Base-by-base conservation (phyloP, 139 green algal genomes). In the Auxenochlorella protothecoides region DNA sequence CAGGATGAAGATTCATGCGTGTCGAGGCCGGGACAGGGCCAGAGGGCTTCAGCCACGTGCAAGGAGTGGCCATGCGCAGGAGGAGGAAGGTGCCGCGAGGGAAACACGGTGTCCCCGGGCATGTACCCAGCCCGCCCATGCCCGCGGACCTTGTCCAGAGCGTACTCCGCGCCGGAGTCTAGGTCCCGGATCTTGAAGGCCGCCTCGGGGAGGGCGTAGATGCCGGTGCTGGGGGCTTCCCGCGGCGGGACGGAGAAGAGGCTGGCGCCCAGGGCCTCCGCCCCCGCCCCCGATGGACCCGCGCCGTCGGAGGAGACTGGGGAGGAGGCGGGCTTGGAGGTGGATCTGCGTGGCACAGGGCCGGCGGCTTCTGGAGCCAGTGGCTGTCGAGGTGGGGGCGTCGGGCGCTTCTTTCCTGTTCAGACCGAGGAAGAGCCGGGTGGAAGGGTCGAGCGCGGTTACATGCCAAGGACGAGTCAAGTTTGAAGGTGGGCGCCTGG, bases 121-220 rank as follows among this genome's bases (percentile, higher is more conserved):
- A 10, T 5, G 73, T 57, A 70, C 64, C 71, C 65, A 44, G 27
- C 27, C 27, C 27, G 27, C 27, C 27, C 27, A 44, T 44, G 27
- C 27, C 27, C 27, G 27, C 27, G 27, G 27, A 65, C 71, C 62
- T 72, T 64, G 59, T 86, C 74, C 15, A 87, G 27, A 4, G 71
- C 72, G 59, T 79, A 83, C 55, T 79, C 65, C 69, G 74, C 62
- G 6, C 82, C 82, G 6, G 74, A 76, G 72, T 81, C 82, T 8
- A 85, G 62, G 53, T 84, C 76, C 14, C 71, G 53, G 15, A 86
- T 81, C 12, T 61, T 74, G 44, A 79, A 83, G 57, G 72, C 72
- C 59, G 78, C 72, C 54, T 67, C 51, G 2, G 74, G 69, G 5
- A 83, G 70, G 27, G 54, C 66, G 64, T 79, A 83, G 14, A 83